Evolutionary conservation across 805 yeast genomes (phyloP).

Genomic region (Kazachstania taianensis): DNA sequence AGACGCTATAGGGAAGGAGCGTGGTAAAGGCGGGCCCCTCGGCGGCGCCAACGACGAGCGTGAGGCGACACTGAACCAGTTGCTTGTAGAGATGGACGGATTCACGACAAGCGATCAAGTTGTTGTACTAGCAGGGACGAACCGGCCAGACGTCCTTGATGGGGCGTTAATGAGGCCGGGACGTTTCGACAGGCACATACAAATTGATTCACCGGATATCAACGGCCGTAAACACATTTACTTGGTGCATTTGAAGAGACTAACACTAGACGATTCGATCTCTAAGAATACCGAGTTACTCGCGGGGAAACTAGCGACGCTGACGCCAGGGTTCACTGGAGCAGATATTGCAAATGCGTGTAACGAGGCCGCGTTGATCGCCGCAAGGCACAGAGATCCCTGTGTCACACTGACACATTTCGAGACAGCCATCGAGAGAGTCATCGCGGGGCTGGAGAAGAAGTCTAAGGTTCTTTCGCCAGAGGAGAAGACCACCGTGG

Average conservation of each 20-base stretch:
- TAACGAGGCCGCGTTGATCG: conserved; percentile 89
- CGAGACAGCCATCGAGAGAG: conserved; percentile 89
- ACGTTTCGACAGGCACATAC: conserved; percentile 82
- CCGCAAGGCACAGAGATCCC: conserved; percentile 66
- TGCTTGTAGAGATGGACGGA: conserved; percentile 93
- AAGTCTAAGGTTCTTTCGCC: conserved; percentile 69
- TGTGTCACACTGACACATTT: conserved; percentile 62
- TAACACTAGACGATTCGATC: conserved; percentile 13
- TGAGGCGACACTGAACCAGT: conserved; percentile 84
- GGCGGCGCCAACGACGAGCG: conserved; percentile 87
- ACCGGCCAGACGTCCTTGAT: conserved; percentile 84
- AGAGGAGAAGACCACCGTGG: conserved; percentile 76
- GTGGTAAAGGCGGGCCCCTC: conserved; percentile 62
- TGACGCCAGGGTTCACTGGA: conserved; percentile 93
- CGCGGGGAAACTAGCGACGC: conserved; percentile 77
- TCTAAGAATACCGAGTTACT: conserved; percentile 43
- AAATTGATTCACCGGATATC: conserved; percentile 78
- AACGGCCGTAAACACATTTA: conserved; percentile 85
- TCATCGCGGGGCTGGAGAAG: conserved; percentile 87
- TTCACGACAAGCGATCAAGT: conserved; percentile 81
- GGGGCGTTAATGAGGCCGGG: conserved; percentile 90
- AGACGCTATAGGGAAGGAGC: conserved; percentile 88
- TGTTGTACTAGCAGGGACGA: conserved; percentile 91
- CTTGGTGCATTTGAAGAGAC: conserved; percentile 60
- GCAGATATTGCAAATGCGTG: conserved; percentile 94